phyloP scores from a whole-genome alignment of 768 basidiomycete genomes.

The Hydnomerulius pinastri region DNA sequence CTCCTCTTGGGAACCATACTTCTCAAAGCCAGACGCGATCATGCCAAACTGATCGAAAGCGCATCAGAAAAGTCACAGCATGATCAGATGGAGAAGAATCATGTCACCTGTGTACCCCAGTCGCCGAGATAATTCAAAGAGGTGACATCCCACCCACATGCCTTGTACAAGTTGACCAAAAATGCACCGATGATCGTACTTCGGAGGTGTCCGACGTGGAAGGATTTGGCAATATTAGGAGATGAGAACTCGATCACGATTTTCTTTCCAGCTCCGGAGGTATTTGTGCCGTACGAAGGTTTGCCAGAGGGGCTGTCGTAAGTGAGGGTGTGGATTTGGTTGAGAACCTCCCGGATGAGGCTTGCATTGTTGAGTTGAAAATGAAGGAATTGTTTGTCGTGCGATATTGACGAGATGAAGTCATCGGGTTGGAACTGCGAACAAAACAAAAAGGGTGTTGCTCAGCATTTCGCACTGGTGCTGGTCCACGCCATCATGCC shows the following conservation, averaged over 20 bases:
- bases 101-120: conserved; percentile 92
- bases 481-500: background rate
- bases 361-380: conserved; percentile 70
- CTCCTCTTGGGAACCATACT: conserved; percentile 84
- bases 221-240: conserved; percentile 97
- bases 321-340: conserved; percentile 74
- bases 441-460: background rate
- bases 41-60: conserved; percentile 64
- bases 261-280: conserved; percentile 76
- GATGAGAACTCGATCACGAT: conserved; percentile 91
- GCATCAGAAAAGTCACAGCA: background rate
- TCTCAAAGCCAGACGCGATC: conserved; percentile 88
- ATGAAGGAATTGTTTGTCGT: conserved; percentile 80
- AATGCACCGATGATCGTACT: conserved; percentile 99
- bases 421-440: conserved; percentile 84
- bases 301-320: conserved; percentile 56
- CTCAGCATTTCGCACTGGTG: conserved; percentile 5
- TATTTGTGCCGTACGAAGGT: conserved; percentile 83
- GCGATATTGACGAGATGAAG: conserved; percentile 68
- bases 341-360: conserved; percentile 66
- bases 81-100: background rate
- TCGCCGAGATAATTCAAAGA: conserved; percentile 96
- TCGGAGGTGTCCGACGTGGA: conserved; percentile 95
- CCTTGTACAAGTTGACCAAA: conserved; percentile 84
- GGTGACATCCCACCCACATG: conserved; percentile 91